Conservation (phyloP, 352 stramenopile genomes). For the Plasmopara viticola region DNA sequence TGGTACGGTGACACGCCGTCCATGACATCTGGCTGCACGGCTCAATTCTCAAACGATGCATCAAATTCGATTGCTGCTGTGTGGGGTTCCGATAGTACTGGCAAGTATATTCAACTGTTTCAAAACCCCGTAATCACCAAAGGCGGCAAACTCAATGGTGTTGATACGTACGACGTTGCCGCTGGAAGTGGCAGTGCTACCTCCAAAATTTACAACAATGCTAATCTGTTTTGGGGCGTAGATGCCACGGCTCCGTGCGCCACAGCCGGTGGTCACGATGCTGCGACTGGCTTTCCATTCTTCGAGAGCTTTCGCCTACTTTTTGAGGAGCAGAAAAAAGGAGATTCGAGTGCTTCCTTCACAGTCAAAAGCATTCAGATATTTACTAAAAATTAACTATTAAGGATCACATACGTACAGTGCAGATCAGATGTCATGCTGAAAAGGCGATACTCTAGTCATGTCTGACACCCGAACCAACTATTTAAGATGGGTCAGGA, state of each 20-base stretch:
- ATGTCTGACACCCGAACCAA: too few relatives aligned
- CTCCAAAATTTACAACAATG: constrained; percentile 78
- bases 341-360: constrained; percentile 56
- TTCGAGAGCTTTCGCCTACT: constrained; percentile 72
- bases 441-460: too few relatives aligned
- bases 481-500: too few relatives aligned
- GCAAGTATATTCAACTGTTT: constrained; percentile 65
- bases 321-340: constrained; percentile 76
- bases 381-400: constrained; percentile 51
- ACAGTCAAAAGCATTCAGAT: constrained; percentile 73
- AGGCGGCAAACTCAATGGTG: constrained; percentile 45
- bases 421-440: too few relatives aligned
- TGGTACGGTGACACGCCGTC: constrained; percentile 55
- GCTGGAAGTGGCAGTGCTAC: constrained; percentile 37
- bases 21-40: constrained; percentile 64
- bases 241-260: constrained; percentile 36
- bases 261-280: constrained; percentile 43
- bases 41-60: constrained; percentile 53
- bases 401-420: too few relatives aligned
- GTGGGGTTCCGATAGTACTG: constrained; percentile 49
- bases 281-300: constrained; percentile 61
- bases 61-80: constrained; percentile 65
- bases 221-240: constrained; percentile 59
- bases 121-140: constrained; percentile 63
- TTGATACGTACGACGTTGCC: constrained; percentile 57